Conservation (phyloP, 2,329 filamentous ascomycete species). For the Mycosphaerella sp. region DNA sequence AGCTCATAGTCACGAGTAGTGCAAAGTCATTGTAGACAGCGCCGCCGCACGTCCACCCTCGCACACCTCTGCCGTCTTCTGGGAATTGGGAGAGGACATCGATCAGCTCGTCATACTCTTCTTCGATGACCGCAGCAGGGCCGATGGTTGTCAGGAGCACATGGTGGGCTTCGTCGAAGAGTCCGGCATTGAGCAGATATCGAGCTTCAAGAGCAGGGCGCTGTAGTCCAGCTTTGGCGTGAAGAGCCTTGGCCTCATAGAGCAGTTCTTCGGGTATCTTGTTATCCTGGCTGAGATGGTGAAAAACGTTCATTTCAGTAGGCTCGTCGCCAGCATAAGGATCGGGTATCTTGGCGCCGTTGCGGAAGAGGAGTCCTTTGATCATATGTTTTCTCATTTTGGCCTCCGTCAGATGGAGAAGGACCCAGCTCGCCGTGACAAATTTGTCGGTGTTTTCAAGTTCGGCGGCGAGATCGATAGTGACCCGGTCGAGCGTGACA, state of each 20-base stretch:
- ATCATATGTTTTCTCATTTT: constrained; percentile 26
- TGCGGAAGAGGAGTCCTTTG: constrained; percentile 55
- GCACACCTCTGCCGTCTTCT: constrained; percentile 38
- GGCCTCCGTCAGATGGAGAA: constrained; percentile 30
- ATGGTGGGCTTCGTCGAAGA: constrained; percentile 65
- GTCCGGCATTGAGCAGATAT: constrained; percentile 68
- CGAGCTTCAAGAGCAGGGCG: constrained; percentile 67
- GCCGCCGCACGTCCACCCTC: constrained; percentile 72
- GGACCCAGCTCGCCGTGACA: constrained; percentile 28
- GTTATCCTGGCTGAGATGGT: constrained; percentile 45
- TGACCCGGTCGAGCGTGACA: constrained; percentile 58
- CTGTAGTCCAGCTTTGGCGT: constrained; percentile 66
- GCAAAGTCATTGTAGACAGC: constrained; percentile 57
- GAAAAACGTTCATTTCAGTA: constrained; percentile 21
- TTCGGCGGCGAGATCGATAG: constrained; percentile 42
- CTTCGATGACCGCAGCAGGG: constrained; percentile 73
- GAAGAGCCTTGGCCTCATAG: constrained; percentile 78
- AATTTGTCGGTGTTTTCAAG: constrained; percentile 28
- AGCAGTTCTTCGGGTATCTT: constrained; percentile 73
- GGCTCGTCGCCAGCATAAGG: constrained; percentile 17
- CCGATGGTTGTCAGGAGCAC: constrained; percentile 77
- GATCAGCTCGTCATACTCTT: constrained; percentile 66
- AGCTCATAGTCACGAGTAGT: constrained; percentile 20
- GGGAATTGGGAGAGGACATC: constrained; percentile 66
- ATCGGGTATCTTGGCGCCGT: constrained; percentile 60